Evolutionary conservation across 495 filamentous ascomycete genomes (phyloP), one percentile per base, ranked within the genome.

Genomic region (Saxophila tyrrhenica): DNA sequence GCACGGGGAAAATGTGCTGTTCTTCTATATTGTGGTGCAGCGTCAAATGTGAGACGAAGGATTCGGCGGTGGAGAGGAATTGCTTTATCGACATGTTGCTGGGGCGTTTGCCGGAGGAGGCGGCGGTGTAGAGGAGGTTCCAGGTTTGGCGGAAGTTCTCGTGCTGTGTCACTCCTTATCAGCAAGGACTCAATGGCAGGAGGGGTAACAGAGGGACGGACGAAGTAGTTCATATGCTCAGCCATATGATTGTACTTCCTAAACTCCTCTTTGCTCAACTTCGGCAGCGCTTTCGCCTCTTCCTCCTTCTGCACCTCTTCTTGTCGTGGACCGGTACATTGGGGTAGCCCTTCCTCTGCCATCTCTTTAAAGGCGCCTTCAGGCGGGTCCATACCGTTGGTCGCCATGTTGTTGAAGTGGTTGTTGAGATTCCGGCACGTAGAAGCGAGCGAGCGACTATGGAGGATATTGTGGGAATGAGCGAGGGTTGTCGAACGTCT

Each of bases 11-110:
- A 39, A 96, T 73, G 61, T 89, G 80, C 21, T 73, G 72, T 65
- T 96, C 90, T 67, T 96, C 89, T 59, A 95, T 90, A 35, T 64
- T 69, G 70, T 96, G 89, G 73, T 96, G 89, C 51, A 81, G 69
- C 29, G 80, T 74, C 1, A 96, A 78, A 51, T 85, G 79, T 5
- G 73, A 71, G 50, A 76, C 74, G 67, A 95, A 89, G 7, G 78
- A 65, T 5, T 85, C 66, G 1, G 82, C 85, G 21, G 73, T 73
- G 63, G 69, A 65, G 58, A 90, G 67, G 65, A 91, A 83, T 48
- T 78, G 73, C 29, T 77, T 75, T 16, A 87, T 74, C 10, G 79
- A 78, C 64, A 86, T 72, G 51, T 70, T 71, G 2, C 66, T 53
- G 1, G 84, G 78, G 0, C 81, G 75, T 54, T 75, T 75, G 49